Evolutionary conservation across 768 basidiomycete species (phyloP), one percentile per base, ranked within the genome.

Genomic region (Asterophora lycoperdoides): DNA sequence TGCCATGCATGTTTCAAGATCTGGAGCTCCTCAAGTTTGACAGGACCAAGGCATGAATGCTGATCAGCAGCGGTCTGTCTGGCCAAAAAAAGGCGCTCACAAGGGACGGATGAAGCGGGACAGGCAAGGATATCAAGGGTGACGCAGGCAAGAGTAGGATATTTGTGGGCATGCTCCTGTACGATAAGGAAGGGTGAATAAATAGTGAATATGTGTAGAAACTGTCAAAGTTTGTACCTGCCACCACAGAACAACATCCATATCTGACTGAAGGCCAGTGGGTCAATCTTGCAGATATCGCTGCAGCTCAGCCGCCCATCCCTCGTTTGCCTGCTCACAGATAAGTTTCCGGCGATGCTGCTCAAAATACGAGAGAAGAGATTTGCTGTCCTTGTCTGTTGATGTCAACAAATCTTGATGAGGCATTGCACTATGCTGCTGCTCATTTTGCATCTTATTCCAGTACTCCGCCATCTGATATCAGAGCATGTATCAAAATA

Each of bases 51-150:
- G n/a, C n/a, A n/a, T n/a, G n/a, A n/a, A n/a, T n/a, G n/a, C n/a
- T n/a, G n/a, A n/a, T n/a, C n/a, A n/a, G n/a, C n/a, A n/a, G n/a
- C n/a, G n/a, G 29, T 33, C 18, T 45, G 47, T 28, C 46, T 49
- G 14, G 33, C 44, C 5, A 46, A 52, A 20, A 59, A 61, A 2
- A 61, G 30, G 11, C 48, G 41, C 46, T 59, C 55, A 19, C 57
- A 58, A 3, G 55, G 57, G 18, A 58, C 57, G 10, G 57, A 56
- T 9, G 48, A 60, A 8, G 54, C 59, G 35, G 49, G 59, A 20
- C 46, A 44, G 13, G 59, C 51, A 1, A 60, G 39, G 23, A 56
- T 35, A 39, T 60, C 52, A 15, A 60, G 42, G 5, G 56, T 44
- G 20, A 59, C 52, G 8, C 44, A 49, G 7, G 37, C 49, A 28